Evolutionary conservation across 2,329 filamentous ascomycete species (phyloP).

Genomic region (Pseudogymnoascus verrucosus): DNA sequence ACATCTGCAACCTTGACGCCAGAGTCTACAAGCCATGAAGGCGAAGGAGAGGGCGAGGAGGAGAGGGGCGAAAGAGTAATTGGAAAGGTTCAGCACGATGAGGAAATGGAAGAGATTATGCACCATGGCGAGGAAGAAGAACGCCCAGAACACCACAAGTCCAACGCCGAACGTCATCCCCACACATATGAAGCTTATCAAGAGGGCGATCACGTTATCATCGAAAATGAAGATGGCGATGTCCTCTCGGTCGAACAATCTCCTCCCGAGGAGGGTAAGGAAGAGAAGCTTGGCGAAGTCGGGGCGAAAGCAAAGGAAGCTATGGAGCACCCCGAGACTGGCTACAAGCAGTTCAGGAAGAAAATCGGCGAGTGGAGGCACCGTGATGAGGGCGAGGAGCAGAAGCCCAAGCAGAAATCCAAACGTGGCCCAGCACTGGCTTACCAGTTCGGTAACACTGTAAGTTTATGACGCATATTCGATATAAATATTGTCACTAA

Average conservation of each 20-base stretch:
- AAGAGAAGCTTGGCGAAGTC: conserved; percentile 16
- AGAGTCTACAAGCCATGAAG: conserved; percentile 20
- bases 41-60: conserved; percentile 27
- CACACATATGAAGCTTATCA: conserved; percentile 60
- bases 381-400: conserved; percentile 33
- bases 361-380: conserved; percentile 22
- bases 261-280: conserved; percentile 22
- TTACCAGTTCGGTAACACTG: conserved; percentile 77
- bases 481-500: background rate
- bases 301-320: conserved; percentile 24
- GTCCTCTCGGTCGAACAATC: conserved; percentile 61
- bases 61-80: conserved; percentile 16
- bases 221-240: conserved; percentile 82
- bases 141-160: conserved; percentile 26
- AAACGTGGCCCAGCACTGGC: conserved; percentile 67
- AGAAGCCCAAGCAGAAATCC: conserved; percentile 31
- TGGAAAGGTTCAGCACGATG: conserved; percentile 28
- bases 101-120: conserved; percentile 28
- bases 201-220: conserved; percentile 69
- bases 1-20: conserved; percentile 25
- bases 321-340: conserved; percentile 21
- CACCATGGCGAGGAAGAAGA: conserved; percentile 28
- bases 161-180: conserved; percentile 25
- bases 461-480: conserved; percentile 31
- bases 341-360: conserved; percentile 15